phyloP scores from a whole-genome alignment of 169 alveolate genomes.

The Plasmodium fragile region DNA sequence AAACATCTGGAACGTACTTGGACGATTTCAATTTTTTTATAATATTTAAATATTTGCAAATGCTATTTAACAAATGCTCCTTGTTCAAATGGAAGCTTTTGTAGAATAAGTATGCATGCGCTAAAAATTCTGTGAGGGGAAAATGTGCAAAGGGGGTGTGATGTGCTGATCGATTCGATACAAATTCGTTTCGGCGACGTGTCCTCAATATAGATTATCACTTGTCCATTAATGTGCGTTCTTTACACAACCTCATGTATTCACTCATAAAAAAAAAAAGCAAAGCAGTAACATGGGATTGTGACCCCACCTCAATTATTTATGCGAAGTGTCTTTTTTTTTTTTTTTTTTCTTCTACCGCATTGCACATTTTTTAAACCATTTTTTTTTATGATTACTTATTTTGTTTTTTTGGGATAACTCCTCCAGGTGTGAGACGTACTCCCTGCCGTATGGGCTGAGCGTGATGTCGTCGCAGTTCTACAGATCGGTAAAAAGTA shows the following conservation, averaged over 20 bases:
- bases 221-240: background rate
- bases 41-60: conserved; percentile 59
- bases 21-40: conserved; percentile 54
- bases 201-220: background rate
- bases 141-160: background rate
- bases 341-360: background rate
- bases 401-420: conserved; percentile 33
- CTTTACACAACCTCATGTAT: background rate
- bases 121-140: conserved; percentile 40
- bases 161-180: background rate
- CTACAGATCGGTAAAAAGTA: conserved; percentile 7
- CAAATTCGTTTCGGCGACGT: background rate
- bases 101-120: conserved; percentile 61
- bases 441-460: conserved; percentile 69
- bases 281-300: background rate
- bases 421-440: conserved; percentile 57
- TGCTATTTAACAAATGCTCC: conserved; percentile 61
- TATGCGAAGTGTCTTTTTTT: background rate
- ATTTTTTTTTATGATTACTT: conserved; percentile 25
- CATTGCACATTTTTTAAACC: conserved; percentile 3
- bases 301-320: background rate
- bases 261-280: conserved; percentile 2
- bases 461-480: conserved; percentile 39
- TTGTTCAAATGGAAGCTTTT: conserved; percentile 52
- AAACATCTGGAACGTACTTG: conserved; percentile 53